Percentiles rank a stretch among this genome's conserved stretches.
phyloP scores from a whole-genome alignment of 2,329 filamentous ascomycete genomes.

The Aspergillus aculeatus region DNA sequence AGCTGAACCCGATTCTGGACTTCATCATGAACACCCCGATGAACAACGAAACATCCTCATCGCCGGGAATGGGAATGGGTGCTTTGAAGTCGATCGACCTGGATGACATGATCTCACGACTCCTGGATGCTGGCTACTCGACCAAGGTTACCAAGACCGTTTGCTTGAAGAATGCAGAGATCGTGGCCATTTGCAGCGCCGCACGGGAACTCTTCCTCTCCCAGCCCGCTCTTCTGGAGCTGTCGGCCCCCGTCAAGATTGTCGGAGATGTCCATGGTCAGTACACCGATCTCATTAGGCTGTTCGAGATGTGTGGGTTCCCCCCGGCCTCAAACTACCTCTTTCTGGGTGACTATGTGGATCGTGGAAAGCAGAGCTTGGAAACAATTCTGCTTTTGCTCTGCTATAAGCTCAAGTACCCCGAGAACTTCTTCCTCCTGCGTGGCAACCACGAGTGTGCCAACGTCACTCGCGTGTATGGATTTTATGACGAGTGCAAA shows the following conservation, averaged over 20 bases:
- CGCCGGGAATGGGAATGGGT: constrained; percentile 73
- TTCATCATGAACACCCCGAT: constrained; percentile 45
- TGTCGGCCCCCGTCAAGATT: constrained; percentile 94
- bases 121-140: constrained; percentile 91
- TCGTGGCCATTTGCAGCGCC: constrained; percentile 86
- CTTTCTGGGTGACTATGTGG: constrained; percentile 94
- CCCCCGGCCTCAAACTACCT: constrained; percentile 89
- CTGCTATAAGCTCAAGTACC: constrained; percentile 96
- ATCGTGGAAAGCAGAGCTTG: constrained; percentile 90
- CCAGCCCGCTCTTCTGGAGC: constrained; percentile 86
- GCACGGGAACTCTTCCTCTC: constrained; percentile 86
- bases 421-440: constrained; percentile 94
- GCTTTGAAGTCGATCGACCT: constrained; percentile 91
- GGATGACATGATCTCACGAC: constrained; percentile 93
- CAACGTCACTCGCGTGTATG: constrained; percentile 92
- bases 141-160: constrained; percentile 98
- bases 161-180: constrained; percentile 96
- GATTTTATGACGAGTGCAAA: constrained; percentile 98
- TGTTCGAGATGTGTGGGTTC: constrained; percentile 99
- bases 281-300: constrained; percentile 90
- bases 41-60: constrained; percentile 41
- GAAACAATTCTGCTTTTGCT: constrained; percentile 90
- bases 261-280: constrained; percentile 96
- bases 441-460: constrained; percentile 96
- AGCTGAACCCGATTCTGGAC: constrained; percentile 64